Percentiles rank a stretch among this genome's conserved stretches.
phyloP scores from a whole-genome alignment of 352 stramenopile genomes.

The Phytophthora pisi region DNA sequence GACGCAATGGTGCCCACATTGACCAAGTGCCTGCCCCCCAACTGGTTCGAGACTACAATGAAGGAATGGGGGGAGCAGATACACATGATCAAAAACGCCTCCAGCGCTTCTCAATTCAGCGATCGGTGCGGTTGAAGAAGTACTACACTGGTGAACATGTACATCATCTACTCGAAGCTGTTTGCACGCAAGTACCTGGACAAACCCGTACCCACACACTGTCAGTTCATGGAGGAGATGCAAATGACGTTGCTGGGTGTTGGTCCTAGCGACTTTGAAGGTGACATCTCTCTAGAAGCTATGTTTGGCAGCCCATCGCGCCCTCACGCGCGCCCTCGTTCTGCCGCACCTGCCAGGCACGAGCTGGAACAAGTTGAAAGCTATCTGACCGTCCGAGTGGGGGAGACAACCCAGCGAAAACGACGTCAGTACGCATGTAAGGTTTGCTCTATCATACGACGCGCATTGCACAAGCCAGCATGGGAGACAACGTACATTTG shows the following conservation, averaged over 20 bases:
- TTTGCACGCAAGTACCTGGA: neutral
- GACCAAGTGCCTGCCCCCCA: neutral
- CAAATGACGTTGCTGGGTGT: neutral
- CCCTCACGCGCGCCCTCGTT: neutral
- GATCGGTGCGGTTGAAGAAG: constrained; percentile 6
- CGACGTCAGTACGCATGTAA: constrained; percentile 10
- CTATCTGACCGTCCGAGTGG: neutral
- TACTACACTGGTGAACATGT: constrained; percentile 16
- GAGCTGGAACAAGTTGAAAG: neutral
- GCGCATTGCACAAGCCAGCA: no score
- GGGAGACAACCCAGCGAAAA: neutral
- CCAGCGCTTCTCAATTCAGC: constrained; percentile 13
- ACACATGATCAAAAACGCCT: constrained; percentile 10
- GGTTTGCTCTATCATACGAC: constrained; percentile 8
- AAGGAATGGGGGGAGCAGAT: constrained; percentile 11
- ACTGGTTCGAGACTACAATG: constrained; percentile 4
- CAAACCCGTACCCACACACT: neutral
- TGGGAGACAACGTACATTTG: no score
- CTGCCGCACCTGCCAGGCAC: neutral
- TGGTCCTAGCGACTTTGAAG: constrained; percentile 10
- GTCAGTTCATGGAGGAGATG: constrained; percentile 6
- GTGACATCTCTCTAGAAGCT: constrained; percentile 1
- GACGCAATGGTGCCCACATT: neutral
- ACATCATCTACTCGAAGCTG: constrained; percentile 6
- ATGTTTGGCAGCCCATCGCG: neutral